A percentile compares a stretch with the other conserved stretches of the same genome.
Conservation (phyloP, 108 stramenopile species). For the Halocafeteria seosinensis region DNA sequence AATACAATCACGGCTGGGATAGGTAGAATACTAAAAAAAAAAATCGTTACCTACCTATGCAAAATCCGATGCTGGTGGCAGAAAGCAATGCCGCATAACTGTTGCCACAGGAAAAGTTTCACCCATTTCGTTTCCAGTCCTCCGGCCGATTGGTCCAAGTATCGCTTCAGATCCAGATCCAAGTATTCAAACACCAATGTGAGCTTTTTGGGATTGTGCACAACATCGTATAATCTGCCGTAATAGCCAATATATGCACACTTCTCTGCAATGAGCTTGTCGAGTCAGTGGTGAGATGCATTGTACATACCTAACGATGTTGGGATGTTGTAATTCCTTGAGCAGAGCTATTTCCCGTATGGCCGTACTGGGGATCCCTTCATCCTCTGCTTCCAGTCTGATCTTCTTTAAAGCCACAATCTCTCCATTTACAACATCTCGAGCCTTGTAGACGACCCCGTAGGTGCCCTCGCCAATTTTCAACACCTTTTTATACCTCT, state of each 20-base stretch:
- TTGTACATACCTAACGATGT: slow-evolving; percentile 27
- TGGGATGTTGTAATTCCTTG: slow-evolving; percentile 43
- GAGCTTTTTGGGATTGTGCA: slow-evolving; percentile 35
- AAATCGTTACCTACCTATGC: no score
- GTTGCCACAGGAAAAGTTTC: slow-evolving; percentile 55
- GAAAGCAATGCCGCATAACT: slow-evolving; percentile 86
- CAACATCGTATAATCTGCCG: slow-evolving; percentile 20
- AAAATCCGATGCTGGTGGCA: slow-evolving; percentile 92
- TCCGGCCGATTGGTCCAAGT: slow-evolving; percentile 55
- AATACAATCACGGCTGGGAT: slow-evolving; percentile 3
- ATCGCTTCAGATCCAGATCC: slow-evolving; percentile 66
- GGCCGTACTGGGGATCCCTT: slow-evolving; percentile 27
- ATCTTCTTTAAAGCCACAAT: slow-evolving; percentile 89
- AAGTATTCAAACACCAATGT: slow-evolving; percentile 80
- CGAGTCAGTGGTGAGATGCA: no score
- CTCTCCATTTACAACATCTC: slow-evolving; percentile 61
- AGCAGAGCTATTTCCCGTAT: slow-evolving; percentile 47
- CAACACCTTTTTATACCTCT: slow-evolving; percentile 70
- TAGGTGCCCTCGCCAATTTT: slow-evolving; percentile 98
- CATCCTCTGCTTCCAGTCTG: slow-evolving; percentile 20
- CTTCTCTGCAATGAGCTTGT: no score
- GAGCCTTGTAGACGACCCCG: slow-evolving; percentile 92
- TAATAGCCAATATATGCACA: no score
- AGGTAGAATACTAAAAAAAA: slow-evolving; percentile 53
- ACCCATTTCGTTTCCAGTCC: slow-evolving; percentile 39